Evolutionary conservation across 345 rosid genomes (phyloP).

Genomic region (Alliaria petiolata): DNA sequence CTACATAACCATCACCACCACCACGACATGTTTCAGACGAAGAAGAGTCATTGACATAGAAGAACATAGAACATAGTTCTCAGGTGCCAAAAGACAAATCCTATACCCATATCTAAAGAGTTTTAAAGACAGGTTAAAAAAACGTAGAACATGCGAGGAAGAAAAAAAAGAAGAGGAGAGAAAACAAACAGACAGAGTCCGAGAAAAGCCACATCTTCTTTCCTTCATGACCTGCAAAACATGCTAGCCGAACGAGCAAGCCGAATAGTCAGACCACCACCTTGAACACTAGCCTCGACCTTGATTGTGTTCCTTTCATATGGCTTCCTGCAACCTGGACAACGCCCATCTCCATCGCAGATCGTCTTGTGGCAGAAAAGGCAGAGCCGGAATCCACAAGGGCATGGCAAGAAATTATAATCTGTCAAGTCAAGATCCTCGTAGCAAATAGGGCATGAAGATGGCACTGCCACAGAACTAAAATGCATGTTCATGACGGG

Average conservation of each 20-base stretch:
- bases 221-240: slow-evolving; percentile 68
- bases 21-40: slow-evolving; percentile 48
- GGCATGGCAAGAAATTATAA: slow-evolving; percentile 75
- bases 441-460: slow-evolving; percentile 71
- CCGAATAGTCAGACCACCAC: slow-evolving; percentile 54
- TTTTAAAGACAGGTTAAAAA: slow-evolving; percentile 36
- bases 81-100: slow-evolving; percentile 46
- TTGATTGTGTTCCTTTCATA: slow-evolving; percentile 51
- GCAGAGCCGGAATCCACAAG: slow-evolving; percentile 86
- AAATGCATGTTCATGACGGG: slow-evolving; percentile 50
- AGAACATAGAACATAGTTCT: slow-evolving; percentile 47
- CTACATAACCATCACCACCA: slow-evolving; percentile 51
- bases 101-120: slow-evolving; percentile 51
- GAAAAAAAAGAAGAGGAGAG: slow-evolving; percentile 19
- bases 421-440: slow-evolving; percentile 90
- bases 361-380: slow-evolving; percentile 96
- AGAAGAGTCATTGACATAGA: slow-evolving; percentile 50
- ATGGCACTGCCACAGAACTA: slow-evolving; percentile 34
- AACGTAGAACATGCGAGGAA: slow-evolving; percentile 25
- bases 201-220: slow-evolving; percentile 25
- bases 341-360: slow-evolving; percentile 84
- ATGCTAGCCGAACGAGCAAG: slow-evolving; percentile 82
- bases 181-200: slow-evolving; percentile 39
- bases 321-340: slow-evolving; percentile 92
- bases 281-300: slow-evolving; percentile 51